phyloP scores from a whole-genome alignment of 169 alveolate species.

The Eimeria tenella region DNA sequence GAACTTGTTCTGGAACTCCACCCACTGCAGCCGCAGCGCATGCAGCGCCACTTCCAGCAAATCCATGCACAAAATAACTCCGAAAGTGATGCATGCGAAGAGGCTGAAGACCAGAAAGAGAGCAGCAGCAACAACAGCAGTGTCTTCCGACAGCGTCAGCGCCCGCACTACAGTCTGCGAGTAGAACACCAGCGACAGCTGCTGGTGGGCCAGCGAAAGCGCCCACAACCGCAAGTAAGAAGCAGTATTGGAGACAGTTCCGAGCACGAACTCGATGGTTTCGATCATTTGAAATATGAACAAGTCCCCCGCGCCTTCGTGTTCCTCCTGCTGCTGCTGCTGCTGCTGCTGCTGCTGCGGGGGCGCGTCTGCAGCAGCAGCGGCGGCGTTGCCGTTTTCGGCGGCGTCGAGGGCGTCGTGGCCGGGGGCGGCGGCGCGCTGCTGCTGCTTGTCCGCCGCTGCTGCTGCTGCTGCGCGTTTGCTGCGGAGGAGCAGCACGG shows the following conservation, averaged over 20 bases:
- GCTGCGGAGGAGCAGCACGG: constrained; percentile 73
- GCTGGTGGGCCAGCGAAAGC: constrained; percentile 98
- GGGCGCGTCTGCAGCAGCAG: neutral
- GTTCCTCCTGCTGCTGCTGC: constrained; percentile 72
- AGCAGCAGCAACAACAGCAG: constrained; percentile 23
- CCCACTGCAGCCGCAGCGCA: constrained; percentile 99
- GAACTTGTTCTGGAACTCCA: constrained; percentile 99
- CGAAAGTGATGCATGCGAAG: constrained; percentile 95
- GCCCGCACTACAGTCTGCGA: constrained; percentile 78
- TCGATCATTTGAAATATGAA: constrained; percentile 98
- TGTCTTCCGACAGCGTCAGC: constrained; percentile 35
- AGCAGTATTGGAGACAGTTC: constrained; percentile 99
- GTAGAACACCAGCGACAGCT: constrained; percentile 90
- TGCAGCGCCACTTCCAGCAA: constrained; percentile 99
- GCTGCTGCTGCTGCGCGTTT: neutral
- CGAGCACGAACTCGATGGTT: constrained; percentile 99
- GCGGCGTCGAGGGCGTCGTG: neutral
- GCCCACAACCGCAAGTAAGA: constrained; percentile 99
- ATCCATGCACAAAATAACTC: constrained; percentile 99
- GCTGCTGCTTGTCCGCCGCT: neutral
- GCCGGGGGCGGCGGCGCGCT: neutral
- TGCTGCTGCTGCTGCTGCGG: neutral
- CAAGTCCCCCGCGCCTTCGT: constrained; percentile 88
- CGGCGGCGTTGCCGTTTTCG: neutral
- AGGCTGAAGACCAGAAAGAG: constrained; percentile 88